Evolutionary conservation across 768 basidiomycete genomes (phyloP), one percentile per base, ranked within the genome.

Genomic region (Mycena rosella): DNA sequence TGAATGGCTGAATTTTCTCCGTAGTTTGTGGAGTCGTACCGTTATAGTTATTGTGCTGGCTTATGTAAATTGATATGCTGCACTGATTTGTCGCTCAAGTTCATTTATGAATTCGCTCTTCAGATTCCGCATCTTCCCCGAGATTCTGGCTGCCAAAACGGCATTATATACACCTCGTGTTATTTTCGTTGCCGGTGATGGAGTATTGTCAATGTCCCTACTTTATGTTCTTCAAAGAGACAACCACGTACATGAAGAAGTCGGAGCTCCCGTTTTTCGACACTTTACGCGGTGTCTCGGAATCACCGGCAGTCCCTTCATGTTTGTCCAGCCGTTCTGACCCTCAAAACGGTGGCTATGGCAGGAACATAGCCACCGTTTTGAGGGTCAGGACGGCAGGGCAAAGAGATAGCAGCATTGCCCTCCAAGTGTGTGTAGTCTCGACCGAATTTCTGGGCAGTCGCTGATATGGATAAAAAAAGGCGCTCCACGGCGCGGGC

Each of bases 21-120:
- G 54, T 55, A 55, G 34, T 54, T 55, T 55, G 54, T 55, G 54
- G 54, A 55, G 54, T 55, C 54, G 36, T 40, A 55, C 36, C 54
- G 38, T 40, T 55, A 40, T 55, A 55, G 54, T 55, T 55, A 55
- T 55, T 55, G 34, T 55, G 54, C 22, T 55, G 36, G 54, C 54
- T 55, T 55, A 55, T 55, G 54, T n/a, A 55, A 40, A 55, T 55
- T 55, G 54, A 55, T 55, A 27, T 55, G 54, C 54, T 55, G 54
- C 54, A 55, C 40, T 55, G 36, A 55, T 55, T 55, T 55, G 38
- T 55, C 54, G 54, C 54, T 40, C 54, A 40, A 55, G 54, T 55
- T 55, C 54, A 55, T 55, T 55, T 55, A 55, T 55, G 36, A 36
- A 55, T 42, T 40, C 54, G 54, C 54, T 55, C 36, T 55, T 55